Evolutionary conservation across 352 stramenopile genomes (phyloP), one percentile per base, ranked within the genome.

Genomic region (Aphanomyces cochlioides): DNA sequence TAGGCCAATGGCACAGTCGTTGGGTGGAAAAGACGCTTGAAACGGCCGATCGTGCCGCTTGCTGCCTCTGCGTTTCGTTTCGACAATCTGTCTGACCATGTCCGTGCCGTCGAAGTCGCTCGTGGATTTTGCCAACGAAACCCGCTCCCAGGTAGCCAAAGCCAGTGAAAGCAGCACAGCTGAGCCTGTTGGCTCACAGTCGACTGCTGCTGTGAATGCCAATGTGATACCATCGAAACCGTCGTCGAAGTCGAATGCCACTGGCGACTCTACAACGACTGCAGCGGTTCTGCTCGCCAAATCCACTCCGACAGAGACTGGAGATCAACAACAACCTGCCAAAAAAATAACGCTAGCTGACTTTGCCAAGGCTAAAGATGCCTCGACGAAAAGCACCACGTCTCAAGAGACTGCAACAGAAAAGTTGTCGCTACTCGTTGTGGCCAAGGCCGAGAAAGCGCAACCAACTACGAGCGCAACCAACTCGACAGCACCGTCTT

Each of bases 41-140:
- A 41, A 19, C 37, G 56, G 4, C 12, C 56, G 15, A 21, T 64
- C 7, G 56, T 17, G 3, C 56, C 28, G 28, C 28, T 28, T 28
- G 1, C 28, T 28, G 28, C 28, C 28, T 28, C 28, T 28, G 28
- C 28, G 28, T 28, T 28, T 28, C 28, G 28, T 2, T 0, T 0
- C 28, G 28, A 28, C 28, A 28, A 28, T 28, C 28, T 28, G 28
- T 28, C 28, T 28, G 28, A 28, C 28, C 28, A 36, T 15, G 56
- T 41, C 28, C 7, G 19, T 13, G 15, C 15, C 58, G 37, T 41
- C 58, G 13, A 66, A 53, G 0, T 66, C 58, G 8, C 58, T 66
- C 37, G 28, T 66, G 15, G 58, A 66, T 66, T 38, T 66, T 7
- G 58, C 58, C 10, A 66, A 66, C 19, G 34, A 48, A 40, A 41